Percentiles rank a stretch among this genome's conserved stretches.
Evolutionary conservation across 2,329 filamentous ascomycete genomes (phyloP).

Genomic region (Colletotrichum acutatum): DNA sequence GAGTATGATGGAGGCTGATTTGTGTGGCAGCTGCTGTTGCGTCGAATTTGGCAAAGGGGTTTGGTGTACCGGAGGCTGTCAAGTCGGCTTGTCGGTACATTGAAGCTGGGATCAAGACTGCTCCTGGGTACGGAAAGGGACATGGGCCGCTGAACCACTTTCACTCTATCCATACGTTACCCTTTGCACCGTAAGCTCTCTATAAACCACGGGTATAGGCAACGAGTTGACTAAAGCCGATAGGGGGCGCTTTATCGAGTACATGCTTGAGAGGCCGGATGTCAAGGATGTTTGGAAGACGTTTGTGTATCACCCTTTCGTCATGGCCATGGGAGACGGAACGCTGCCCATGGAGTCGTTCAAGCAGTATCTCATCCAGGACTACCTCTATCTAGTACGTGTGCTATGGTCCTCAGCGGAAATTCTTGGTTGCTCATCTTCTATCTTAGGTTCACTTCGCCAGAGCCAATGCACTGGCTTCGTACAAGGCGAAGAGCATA

Average conservation of each 20-base stretch:
- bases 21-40: slow-evolving; percentile 74
- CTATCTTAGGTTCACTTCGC: slow-evolving; percentile 80
- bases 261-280: slow-evolving; percentile 79
- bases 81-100: slow-evolving; percentile 76
- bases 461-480: slow-evolving; percentile 84
- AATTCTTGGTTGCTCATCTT: neutral
- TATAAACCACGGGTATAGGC: neutral
- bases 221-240: slow-evolving; percentile 19
- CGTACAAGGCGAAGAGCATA: slow-evolving; percentile 84
- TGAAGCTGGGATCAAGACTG: slow-evolving; percentile 75
- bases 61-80: slow-evolving; percentile 69
- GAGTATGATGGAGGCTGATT: slow-evolving; percentile 1
- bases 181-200: slow-evolving; percentile 70
- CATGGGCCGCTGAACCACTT: slow-evolving; percentile 83
- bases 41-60: slow-evolving; percentile 73
- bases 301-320: slow-evolving; percentile 86
- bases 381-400: slow-evolving; percentile 86
- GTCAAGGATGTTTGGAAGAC: slow-evolving; percentile 79
- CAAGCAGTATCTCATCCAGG: slow-evolving; percentile 90
- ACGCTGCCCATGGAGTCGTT: slow-evolving; percentile 81
- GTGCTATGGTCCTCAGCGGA: neutral
- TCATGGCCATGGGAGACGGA: slow-evolving; percentile 79
- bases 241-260: slow-evolving; percentile 84
- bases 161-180: slow-evolving; percentile 74
- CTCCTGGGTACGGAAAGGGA: slow-evolving; percentile 71